Evolutionary conservation across 2,329 filamentous ascomycete genomes (phyloP), one percentile per base, ranked within the genome.

Genomic region (Polychaeton citri): DNA sequence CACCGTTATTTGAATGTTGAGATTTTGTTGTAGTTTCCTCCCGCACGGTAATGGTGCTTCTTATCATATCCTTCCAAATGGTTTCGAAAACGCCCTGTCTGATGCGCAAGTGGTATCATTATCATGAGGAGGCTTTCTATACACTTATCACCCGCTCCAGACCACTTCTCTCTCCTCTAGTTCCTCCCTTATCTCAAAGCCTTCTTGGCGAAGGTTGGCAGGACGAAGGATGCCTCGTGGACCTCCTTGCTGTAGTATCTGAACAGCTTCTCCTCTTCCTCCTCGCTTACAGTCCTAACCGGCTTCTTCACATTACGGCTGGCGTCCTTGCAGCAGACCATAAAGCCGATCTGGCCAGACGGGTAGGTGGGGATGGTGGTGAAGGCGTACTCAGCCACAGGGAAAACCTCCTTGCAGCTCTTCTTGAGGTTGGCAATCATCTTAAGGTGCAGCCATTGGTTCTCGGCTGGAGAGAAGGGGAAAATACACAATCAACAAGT

Each of bases 351-450:
- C 71, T 98, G 90, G 60, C 90, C 90, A 38, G 85, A 93, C 48
- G 90, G 90, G 72, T 98, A 98, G 59, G 90, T 98, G 41, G 90
- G 90, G 64, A 98, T 98, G 54, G 88, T 96, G 57, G 88, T 96
- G 76, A 95, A 98, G 53, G 83, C 90, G 69, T 96, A 98, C 69
- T 98, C 90, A 62, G 82, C 90, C 44, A 84, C 83, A 47, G 90
- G 87, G 79, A 98, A 98, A 63, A 98, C 83, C 64, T 90, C 81
- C 63, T 81, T 81, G 81, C 88, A 95, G 58, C 86, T 76, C 74
- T 94, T 87, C 77, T 94, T 94, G 57, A 98, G 81, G 68, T 88
- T 76, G 60, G 79, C 76, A 66, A 98, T 98, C 54, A 98, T 77
- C 42, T 80, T 73, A 53, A 98, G 76, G 70, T 98, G 90, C 42